Base-by-base conservation (phyloP, 108 stramenopile species). In the Parietichytrium sp. region DNA sequence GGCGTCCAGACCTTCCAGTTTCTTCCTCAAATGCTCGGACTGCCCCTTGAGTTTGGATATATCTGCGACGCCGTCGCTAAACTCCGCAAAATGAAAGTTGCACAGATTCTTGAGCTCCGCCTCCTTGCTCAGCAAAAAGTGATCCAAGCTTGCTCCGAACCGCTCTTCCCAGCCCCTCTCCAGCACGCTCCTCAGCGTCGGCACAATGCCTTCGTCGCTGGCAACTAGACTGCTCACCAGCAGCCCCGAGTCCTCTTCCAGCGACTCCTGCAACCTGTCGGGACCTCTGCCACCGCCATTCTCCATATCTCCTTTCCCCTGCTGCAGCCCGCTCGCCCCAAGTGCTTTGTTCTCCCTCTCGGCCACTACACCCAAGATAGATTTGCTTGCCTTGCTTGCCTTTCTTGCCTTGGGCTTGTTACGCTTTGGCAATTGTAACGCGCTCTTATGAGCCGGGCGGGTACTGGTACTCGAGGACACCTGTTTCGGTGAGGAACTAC, bases 11-110 rank as follows among this genome's bases (percentile, higher is more conserved):
- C 45, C 61, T n/a, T 23, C 13, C 15, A 72, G 36, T 20, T 72
- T 33, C 29, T 38, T 33, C 61, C 61, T 33, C 38, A 72, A 42
- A 23, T 72, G 38, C 2, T n/a, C 29, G 13, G 61, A 72, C 23
- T 25, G 20, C 33, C 42, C n/a, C 42, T 45, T 36, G 29, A 72
- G 61, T 42, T 72, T 33, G 38, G 61, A 10, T 33, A 72, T 72
- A 27, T 72, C 61, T 23, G 36, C 61, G 42, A 72, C 25, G 3
- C 61, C 61, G 20, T 20, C 20, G 1, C 38, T 45, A 42, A 72
- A 72, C 61, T 72, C 61, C 38, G 38, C 61, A 45, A 72, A 72
- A 25, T 72, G 61, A 45, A 72, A 72, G 20, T 72, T 72, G 61
- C 61, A 72, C 29, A 72, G 42, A 27, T 42, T 42, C 8, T 42